phyloP scores from a whole-genome alignment of 805 yeast genomes.

The Candida golubevii region DNA sequence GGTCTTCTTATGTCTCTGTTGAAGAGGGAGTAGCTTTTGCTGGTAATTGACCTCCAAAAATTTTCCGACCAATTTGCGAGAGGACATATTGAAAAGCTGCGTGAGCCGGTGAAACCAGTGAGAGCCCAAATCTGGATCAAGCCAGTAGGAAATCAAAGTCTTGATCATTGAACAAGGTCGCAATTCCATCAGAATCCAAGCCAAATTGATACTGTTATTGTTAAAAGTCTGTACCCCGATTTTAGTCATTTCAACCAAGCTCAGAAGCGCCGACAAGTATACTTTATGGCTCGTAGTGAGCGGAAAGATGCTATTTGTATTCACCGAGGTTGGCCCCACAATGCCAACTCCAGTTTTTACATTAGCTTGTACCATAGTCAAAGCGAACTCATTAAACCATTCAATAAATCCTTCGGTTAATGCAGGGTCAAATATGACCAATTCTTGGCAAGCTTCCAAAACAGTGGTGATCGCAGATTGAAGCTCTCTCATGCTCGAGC shows the following conservation, averaged over 20 bases:
- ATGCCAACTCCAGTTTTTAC: conserved; percentile 33
- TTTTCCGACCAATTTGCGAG: conserved; percentile 38
- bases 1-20: conserved; percentile 37
- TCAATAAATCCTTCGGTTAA: conserved; percentile 30
- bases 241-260: conserved; percentile 50
- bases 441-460: conserved; percentile 31
- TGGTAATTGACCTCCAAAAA: conserved; percentile 36
- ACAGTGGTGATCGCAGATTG: conserved; percentile 21
- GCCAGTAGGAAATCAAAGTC: conserved; percentile 54
- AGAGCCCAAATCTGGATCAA: conserved; percentile 44
- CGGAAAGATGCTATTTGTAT: conserved; percentile 41
- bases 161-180: conserved; percentile 43
- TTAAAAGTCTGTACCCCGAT: conserved; percentile 29
- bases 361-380: conserved; percentile 28
- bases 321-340: conserved; percentile 34
- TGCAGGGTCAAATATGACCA: conserved; percentile 35
- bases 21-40: conserved; percentile 38
- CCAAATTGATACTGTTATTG: conserved; percentile 43
- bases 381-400: conserved; percentile 25
- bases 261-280: conserved; percentile 45
- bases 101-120: conserved; percentile 59
- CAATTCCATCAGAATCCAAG: conserved; percentile 58
- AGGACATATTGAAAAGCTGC: conserved; percentile 43
- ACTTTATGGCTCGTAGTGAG: conserved; percentile 38
- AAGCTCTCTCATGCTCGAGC: conserved; percentile 24